Evolutionary conservation across 805 yeast genomes (phyloP), one percentile per base, ranked within the genome.

Genomic region (Suhomyces xylopsoci): DNA sequence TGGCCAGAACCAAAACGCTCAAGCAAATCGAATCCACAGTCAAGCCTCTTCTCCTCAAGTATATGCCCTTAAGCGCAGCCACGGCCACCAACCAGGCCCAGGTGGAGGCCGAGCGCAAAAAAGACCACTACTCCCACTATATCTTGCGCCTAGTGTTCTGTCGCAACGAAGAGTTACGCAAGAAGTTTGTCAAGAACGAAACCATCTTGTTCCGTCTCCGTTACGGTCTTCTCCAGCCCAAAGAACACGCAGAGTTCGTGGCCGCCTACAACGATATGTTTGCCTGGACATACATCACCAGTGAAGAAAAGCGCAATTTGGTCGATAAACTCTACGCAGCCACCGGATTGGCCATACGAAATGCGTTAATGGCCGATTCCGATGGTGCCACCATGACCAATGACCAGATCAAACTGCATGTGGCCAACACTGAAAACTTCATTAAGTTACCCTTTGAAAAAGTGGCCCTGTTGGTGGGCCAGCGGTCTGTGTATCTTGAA

Each of bases 51-150:
- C 62, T 94, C 41, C 76, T 79, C 45, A 81, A 85, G 58, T 71
- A 74, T 44, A 66, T 94, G 55, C 97, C 97, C 0, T 70, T 88
- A 64, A 74, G 78, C 62, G 19, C 69, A 64, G 38, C 56, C n/a
- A 60, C 73, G 12, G 58, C 63, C 17, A 50, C 59, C 38, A 70
- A 69, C 54, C 75, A 81, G 51, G 65, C 69, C 15, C 65, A 71
- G 3, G 65, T 74, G 43, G 68, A 74, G 40, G 73, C 74, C 40
- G 96, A 90, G 64, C 82, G 96, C 59, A 81, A 81, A 58, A 93
- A 93, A 66, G 99, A 94, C 69, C 93, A 90, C 63, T 90, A 89
- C 66, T 88, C 96, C 5, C 99, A 94, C 70, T 94, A 75, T 65
- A 92, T 93, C 34, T 71, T 94, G 57, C 78, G 97, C 51, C 76